These are phyloP conservation scores for Malania oleifera DNA, from an alignment of 164 flowering plant species.

Conservation along the genomic window DNA sequence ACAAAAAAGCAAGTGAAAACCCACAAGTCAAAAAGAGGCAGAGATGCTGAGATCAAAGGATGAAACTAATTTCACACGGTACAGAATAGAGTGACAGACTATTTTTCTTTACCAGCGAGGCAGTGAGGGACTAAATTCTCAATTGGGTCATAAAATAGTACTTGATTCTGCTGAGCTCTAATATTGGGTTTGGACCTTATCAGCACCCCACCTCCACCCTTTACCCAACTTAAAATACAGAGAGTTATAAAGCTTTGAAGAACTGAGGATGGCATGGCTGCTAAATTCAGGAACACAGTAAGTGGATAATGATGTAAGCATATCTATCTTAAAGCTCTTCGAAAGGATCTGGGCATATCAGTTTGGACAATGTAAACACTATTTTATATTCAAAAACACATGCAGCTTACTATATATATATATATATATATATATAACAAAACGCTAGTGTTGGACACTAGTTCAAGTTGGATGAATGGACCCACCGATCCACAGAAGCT, in stretches of 20 bases:
- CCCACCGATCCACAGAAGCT: background rate
- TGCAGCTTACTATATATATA: background rate
- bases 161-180: too few relatives aligned
- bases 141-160: too few relatives aligned
- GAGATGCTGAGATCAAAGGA: too few relatives aligned
- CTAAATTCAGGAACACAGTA: conserved; percentile 9
- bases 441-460: background rate
- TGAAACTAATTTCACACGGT: too few relatives aligned
- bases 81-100: too few relatives aligned
- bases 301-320: conserved; percentile 14
- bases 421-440: background rate
- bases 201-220: too few relatives aligned
- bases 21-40: too few relatives aligned
- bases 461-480: background rate
- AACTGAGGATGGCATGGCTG: background rate
- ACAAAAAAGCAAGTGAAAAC: too few relatives aligned
- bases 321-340: conserved; percentile 4
- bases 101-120: too few relatives aligned
- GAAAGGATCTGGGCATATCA: conserved; percentile 10
- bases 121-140: too few relatives aligned
- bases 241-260: background rate
- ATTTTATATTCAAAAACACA: background rate
- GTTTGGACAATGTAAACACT: background rate
- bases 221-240: background rate
- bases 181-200: too few relatives aligned